These are phyloP conservation scores for Corylus americana DNA, from an alignment of 306 rosid genomes.

Conservation along the genomic window DNA sequence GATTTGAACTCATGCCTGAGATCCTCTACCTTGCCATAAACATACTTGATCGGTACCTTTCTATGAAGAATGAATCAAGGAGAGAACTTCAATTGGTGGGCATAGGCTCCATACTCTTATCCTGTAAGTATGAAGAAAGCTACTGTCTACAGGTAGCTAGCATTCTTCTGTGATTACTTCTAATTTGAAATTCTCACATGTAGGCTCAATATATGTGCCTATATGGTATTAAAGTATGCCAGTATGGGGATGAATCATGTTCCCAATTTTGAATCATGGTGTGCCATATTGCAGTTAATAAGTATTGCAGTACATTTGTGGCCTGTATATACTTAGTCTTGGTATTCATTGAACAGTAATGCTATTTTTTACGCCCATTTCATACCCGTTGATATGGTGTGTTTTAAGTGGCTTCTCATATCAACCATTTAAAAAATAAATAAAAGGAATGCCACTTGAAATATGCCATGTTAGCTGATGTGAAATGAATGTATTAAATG, in stretches of 20 bases:
- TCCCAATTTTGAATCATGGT: too few relatives aligned
- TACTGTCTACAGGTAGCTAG: conserved; percentile 47
- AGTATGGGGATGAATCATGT: too few relatives aligned
- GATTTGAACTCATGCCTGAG: conserved; percentile 52
- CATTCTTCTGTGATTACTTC: background rate
- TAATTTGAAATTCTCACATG: background rate
- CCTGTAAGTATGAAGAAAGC: conserved; percentile 62
- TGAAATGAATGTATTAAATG: too few relatives aligned
- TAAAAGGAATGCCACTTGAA: too few relatives aligned
- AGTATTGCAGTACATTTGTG: background rate
- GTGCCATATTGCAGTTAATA: background rate
- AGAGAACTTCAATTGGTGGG: conserved; percentile 54
- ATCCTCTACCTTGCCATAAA: conserved; percentile 58
- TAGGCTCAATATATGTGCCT: background rate
- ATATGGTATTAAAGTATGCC: background rate
- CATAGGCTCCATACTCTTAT: conserved; percentile 60
- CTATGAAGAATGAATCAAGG: conserved; percentile 40
- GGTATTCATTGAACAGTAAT: background rate
- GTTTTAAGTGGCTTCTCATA: too few relatives aligned
- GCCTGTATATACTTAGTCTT: background rate
- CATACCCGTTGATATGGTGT: too few relatives aligned
- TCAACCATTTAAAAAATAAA: too few relatives aligned
- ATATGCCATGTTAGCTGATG: too few relatives aligned
- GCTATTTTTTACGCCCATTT: too few relatives aligned
- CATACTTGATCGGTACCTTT: conserved; percentile 49